Base-by-base conservation (phyloP, 805 yeast species). In the Saccharomyces eubayanus region DNA sequence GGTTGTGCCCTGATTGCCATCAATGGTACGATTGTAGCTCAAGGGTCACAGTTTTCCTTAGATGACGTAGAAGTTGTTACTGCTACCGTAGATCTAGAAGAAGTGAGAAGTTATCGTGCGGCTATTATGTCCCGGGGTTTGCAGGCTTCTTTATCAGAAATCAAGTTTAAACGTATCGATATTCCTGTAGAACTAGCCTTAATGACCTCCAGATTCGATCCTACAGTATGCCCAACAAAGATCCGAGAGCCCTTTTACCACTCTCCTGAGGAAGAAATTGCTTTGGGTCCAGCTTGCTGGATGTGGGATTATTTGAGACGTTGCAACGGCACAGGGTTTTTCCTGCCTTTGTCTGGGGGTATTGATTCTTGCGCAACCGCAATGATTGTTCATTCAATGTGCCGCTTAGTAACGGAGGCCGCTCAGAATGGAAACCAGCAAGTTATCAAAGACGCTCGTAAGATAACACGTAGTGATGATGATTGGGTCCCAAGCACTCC, bases 281-380 rank as follows among this genome's bases (percentile, higher is more conserved):
- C 98, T 0, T 74, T 88, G 47, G 99, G 99, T 0, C 99, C 99
- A 0, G 99, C 99, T 0, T 94, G 99, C 69, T 94, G 99, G 99
- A 71, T 94, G 58, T 94, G 99, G 99, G 99, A 94, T 70, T 94
- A 94, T 65, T 77, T 94, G 55, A 81, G 99, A 68, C 80, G 99
- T 59, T 89, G 96, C 61, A 82, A 81, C 59, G 87, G 94, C 51
- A 89, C 90, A 0, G 99, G 99, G 0, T 94, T 78, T 68, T 95
- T 94, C 71, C 74, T 94, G 48, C 98, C 99, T 0, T 75, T 94
- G 50, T 86, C 96, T 68, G 99, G 99, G 20, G 99, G 99, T 50
- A 92, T 94, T 58, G 99, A 94, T 67, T 87, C 96, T 36, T 95
- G 99, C 74, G 97, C 99, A 1, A 94, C 99, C 0, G 94, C 98